These are phyloP conservation scores for Telopea speciosissima DNA, from an alignment of 177 flowering plant genomes.

Conservation along the genomic window DNA sequence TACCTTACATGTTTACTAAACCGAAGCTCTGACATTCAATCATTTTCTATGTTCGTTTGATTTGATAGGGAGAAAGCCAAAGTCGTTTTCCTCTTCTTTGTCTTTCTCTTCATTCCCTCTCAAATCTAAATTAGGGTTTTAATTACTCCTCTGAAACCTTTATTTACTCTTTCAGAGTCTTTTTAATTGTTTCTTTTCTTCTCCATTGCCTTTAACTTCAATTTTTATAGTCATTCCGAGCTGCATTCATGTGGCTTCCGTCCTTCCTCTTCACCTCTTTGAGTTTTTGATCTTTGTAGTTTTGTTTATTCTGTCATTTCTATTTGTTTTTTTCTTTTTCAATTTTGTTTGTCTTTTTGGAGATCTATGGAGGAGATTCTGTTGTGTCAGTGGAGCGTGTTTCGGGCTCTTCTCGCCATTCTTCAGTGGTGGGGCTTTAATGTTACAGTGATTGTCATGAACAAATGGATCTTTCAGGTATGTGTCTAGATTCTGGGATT, in stretches of 20 bases:
- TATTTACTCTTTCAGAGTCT: not conserved
- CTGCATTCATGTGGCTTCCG: constrained; percentile 7
- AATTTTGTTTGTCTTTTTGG: not conserved
- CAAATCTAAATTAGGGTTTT: constrained; percentile 10
- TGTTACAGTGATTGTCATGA: constrained; percentile 90
- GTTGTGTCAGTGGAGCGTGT: constrained; percentile 54
- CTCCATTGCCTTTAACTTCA: not conserved
- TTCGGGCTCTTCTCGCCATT: constrained; percentile 74
- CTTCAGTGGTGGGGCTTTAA: constrained; percentile 95
- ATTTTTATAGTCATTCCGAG: not conserved
- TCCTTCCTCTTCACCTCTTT: not conserved
- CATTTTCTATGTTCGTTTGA: no score
- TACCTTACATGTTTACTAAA: no score
- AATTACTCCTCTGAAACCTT: not conserved
- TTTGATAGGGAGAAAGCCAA: no score
- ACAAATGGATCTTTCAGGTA: constrained; percentile 99
- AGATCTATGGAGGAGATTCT: constrained; percentile 63
- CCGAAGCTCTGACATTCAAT: no score
- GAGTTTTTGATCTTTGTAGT: constrained; percentile 1
- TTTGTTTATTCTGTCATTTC: constrained; percentile 3
- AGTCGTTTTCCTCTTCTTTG: not conserved
- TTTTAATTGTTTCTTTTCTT: constrained; percentile 7
- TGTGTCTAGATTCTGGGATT: constrained; percentile 1
- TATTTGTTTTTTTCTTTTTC: not conserved
- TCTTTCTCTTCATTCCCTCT: not conserved